phyloP scores from a whole-genome alignment of 1,284 basidiomycete genomes.

The Ganoderma resinaceum region DNA sequence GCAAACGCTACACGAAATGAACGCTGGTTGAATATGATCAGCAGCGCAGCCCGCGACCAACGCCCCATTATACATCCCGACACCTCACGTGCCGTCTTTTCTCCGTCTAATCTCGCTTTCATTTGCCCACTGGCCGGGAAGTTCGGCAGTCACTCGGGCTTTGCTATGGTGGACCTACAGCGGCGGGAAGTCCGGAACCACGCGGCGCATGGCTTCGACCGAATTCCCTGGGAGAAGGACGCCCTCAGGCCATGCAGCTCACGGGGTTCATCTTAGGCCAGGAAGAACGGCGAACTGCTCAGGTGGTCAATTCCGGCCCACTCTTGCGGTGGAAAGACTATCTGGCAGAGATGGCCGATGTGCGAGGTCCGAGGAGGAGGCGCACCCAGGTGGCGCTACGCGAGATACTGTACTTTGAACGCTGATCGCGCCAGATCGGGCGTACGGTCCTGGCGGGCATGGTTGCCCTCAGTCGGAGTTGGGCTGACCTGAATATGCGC shows the following conservation, averaged over 20 bases:
- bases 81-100: conserved; percentile 14
- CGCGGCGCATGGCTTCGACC: conserved; percentile 26
- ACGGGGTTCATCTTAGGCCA: conserved; percentile 22
- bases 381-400: conserved; percentile 10
- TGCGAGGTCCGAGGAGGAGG: conserved; percentile 27
- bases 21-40: conserved; percentile 26
- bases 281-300: conserved; percentile 31
- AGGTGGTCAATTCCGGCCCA: conserved; percentile 24
- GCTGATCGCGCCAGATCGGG: conserved; percentile 18
- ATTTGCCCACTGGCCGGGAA: conserved; percentile 6
- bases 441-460: conserved; percentile 22
- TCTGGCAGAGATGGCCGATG: conserved; percentile 20
- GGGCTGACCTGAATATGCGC: conserved; percentile 1
- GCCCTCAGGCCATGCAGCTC: conserved; percentile 6
- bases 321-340: conserved; percentile 27
- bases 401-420: conserved; percentile 19
- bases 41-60: conserved; percentile 20
- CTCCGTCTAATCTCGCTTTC: neutral
- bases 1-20: conserved; percentile 8
- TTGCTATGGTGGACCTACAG: conserved; percentile 29
- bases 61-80: conserved; percentile 9
- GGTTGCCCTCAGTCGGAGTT: neutral
- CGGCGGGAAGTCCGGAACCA: conserved; percentile 30
- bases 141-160: conserved; percentile 22
- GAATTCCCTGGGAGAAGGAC: conserved; percentile 18